Evolutionary conservation across 2,329 filamentous ascomycete species (phyloP), one percentile per base, ranked within the genome.

Genomic region (Phyllosticta citribraziliensis): DNA sequence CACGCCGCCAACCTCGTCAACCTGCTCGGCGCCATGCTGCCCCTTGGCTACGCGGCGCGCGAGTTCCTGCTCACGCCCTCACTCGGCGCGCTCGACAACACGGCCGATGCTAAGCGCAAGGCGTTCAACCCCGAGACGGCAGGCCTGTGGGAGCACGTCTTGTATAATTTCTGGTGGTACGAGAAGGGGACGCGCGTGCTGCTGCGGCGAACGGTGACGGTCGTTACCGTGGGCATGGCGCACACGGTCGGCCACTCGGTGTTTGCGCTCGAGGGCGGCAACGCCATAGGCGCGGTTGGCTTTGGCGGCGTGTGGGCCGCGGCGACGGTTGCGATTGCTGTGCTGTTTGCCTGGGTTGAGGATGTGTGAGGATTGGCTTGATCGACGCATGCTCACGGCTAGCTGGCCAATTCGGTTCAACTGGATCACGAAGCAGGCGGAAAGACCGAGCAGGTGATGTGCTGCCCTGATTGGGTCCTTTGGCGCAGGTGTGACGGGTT

Each of bases 291-390:
- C 11, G 89, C 91, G 1, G 75, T 79, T 2, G 83, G 82, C 0
- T 97, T 91, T 79, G 85, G 88, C 1, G 78, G 78, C 22, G 78
- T 93, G 40, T 97, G 91, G 91, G 83, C 83, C n/a, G 67, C 80
- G 22, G 88, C 87, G 6, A 82, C 84, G 3, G 70, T 81, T 12
- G 69, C 86, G 59, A 82, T 84, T 2, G 88, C 87, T 73, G 79
- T 66, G 70, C 82, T 70, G 73, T 82, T 71, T 77, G 74, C 72
- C 11, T 82, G 78, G 78, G 75, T 82, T 14, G 79, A 76, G 12
- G 74, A 79, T 50, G 62, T 63, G 40, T 59, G 47, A 61, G 19
- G 5, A 5, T 8, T n/a, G 40, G 33, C 14, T 47, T 17, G 40
- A 47, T 2, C 17, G 40, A n/a, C 8, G 17, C 17, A 17, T 8